Conservation (phyloP, 1,284 basidiomycete genomes). For the Austropuccinia psidii region DNA sequence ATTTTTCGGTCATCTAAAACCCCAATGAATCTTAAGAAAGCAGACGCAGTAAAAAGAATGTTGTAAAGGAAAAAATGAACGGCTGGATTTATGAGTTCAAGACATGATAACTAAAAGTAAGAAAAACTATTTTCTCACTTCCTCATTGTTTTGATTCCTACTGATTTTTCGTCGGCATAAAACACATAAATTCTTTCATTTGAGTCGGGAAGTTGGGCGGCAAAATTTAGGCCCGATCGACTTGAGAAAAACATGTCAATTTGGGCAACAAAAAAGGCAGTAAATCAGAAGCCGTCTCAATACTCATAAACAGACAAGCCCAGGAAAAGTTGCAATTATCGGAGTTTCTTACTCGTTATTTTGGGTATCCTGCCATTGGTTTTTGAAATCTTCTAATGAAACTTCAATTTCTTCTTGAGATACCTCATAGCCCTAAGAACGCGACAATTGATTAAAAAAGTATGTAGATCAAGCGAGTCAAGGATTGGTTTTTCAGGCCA, state of each 20-base stretch:
- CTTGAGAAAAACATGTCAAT: conserved; percentile 52
- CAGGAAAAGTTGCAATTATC: not conserved
- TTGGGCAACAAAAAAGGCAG: not conserved
- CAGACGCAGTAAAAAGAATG: not conserved
- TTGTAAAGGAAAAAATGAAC: not conserved
- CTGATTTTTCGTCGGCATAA: conserved; percentile 84
- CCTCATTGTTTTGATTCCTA: conserved; percentile 90
- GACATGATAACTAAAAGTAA: conserved; percentile 18
- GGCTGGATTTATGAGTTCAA: conserved; percentile 1
- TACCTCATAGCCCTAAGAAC: conserved; percentile 68
- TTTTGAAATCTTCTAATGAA: conserved; percentile 67
- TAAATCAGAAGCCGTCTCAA: not conserved
- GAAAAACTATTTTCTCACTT: conserved; percentile 57
- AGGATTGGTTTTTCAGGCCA: not conserved
- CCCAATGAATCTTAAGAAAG: conserved; percentile 60
- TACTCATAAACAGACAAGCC: not conserved
- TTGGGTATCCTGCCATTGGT: too few relatives aligned
- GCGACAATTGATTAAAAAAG: not conserved
- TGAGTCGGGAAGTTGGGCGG: conserved; percentile 62
- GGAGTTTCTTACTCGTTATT: not conserved
- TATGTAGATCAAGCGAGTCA: too few relatives aligned
- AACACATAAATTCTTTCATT: conserved; percentile 83
- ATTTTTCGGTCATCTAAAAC: conserved; percentile 86
- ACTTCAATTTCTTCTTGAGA: conserved; percentile 83
- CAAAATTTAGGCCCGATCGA: conserved; percentile 78